These are phyloP conservation scores for Rhizomucor miehei DNA, from an alignment of 371 early-diverging fungal species.

Conservation along the genomic window DNA sequence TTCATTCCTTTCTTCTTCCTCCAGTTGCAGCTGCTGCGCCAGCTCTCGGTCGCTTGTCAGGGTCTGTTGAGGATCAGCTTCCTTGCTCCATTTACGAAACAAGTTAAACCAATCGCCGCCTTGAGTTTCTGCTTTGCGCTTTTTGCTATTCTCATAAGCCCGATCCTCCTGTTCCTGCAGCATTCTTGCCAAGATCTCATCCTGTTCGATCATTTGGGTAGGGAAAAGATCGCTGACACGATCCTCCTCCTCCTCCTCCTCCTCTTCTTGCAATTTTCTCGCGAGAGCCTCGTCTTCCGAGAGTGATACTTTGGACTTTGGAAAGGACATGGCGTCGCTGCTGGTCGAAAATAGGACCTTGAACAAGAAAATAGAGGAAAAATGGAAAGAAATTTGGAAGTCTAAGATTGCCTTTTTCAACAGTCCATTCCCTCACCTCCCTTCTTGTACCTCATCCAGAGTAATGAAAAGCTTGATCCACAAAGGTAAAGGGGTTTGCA, in stretches of 20 bases:
- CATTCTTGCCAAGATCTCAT: background rate
- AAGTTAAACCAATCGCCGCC: no score
- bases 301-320: no score
- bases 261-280: background rate
- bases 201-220: background rate
- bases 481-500: no score
- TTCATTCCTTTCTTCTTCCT: conserved; percentile 16
- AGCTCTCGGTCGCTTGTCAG: conserved; percentile 10
- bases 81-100: no score
- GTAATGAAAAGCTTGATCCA: no score
- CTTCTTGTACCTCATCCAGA: no score
- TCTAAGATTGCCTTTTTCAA: no score
- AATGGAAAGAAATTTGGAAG: background rate
- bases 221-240: background rate
- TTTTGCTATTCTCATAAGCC: background rate
- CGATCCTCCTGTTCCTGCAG: background rate
- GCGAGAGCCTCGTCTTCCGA: background rate
- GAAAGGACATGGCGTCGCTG: background rate
- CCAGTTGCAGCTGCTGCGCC: conserved; percentile 15
- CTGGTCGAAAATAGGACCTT: background rate
- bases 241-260: background rate
- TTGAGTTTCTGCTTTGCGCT: no score
- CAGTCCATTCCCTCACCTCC: no score
- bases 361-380: conserved; percentile 1
- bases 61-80: no score